Conservation (phyloP, 129 eudicot genomes). For the Helianthus annuus region HanXRQr2.0-SUNRISE NC_035441.2:129219919-129220418, state of each 20-base stretch:
- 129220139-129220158: slow-evolving; percentile 88
- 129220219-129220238: slow-evolving; percentile 96
- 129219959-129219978: slow-evolving; percentile 95
- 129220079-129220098: slow-evolving; percentile 96
- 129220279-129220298: neutral
- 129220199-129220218: slow-evolving; percentile 98
- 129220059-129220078: slow-evolving; percentile 97
- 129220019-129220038: no score
- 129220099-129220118: slow-evolving; percentile 89
- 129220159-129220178: slow-evolving; percentile 65
- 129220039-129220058: slow-evolving; percentile 4
- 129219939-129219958: slow-evolving; percentile 98
- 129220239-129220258: slow-evolving; percentile 82
- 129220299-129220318: neutral
- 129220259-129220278: neutral
- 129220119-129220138: slow-evolving; percentile 77
- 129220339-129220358: no score
- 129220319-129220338: neutral
- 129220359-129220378: neutral
- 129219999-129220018: neutral
- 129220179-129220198: slow-evolving; percentile 79
- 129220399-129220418: slow-evolving; percentile 11
- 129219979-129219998: slow-evolving; percentile 88
- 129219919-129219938: slow-evolving; percentile 96
- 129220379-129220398: neutral